These are phyloP conservation scores for Pseudohyphozyma bogoriensis DNA, from an alignment of 768 basidiomycete species.

Conservation along the genomic window DNA sequence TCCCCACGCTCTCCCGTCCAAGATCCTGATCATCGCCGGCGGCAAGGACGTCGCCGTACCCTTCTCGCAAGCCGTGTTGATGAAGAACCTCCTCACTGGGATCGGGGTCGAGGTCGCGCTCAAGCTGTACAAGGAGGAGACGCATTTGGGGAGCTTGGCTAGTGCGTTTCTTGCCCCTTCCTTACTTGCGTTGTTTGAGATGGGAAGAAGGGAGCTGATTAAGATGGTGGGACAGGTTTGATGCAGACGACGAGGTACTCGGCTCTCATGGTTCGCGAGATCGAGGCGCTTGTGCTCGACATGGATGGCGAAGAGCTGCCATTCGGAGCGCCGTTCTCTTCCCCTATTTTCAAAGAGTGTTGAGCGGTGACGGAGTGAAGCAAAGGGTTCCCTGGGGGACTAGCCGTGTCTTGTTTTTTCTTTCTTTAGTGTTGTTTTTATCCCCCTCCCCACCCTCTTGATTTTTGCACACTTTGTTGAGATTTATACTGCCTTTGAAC, in stretches of 20 bases:
- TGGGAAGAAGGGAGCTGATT: not conserved
- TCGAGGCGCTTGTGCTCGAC: conserved; percentile 4
- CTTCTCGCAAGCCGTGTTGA: conserved; percentile 14
- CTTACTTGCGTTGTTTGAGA: no score
- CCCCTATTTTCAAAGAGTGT: no score
- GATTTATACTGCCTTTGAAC: no score
- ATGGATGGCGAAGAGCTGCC: no score
- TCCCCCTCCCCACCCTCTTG: no score
- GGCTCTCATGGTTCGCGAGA: conserved; percentile 5
- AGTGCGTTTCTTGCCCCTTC: not conserved
- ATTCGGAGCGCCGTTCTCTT: no score
- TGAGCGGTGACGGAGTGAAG: no score
- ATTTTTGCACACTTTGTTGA: no score
- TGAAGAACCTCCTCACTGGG: conserved; percentile 10
- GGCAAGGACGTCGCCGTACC: conserved; percentile 7
- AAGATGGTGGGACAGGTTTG: not conserved
- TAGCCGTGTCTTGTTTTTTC: no score
- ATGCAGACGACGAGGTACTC: conserved; percentile 20
- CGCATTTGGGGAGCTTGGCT: conserved; percentile 4
- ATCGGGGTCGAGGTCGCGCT: conserved; percentile 7
- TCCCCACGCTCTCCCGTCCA: conserved; percentile 1
- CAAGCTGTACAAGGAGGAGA: conserved; percentile 15
- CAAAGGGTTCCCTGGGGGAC: no score
- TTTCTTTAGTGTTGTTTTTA: no score
- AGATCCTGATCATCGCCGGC: conserved; percentile 15